Conservation (phyloP, 2,329 filamentous ascomycete genomes). For the Metarhizium album region DNA sequence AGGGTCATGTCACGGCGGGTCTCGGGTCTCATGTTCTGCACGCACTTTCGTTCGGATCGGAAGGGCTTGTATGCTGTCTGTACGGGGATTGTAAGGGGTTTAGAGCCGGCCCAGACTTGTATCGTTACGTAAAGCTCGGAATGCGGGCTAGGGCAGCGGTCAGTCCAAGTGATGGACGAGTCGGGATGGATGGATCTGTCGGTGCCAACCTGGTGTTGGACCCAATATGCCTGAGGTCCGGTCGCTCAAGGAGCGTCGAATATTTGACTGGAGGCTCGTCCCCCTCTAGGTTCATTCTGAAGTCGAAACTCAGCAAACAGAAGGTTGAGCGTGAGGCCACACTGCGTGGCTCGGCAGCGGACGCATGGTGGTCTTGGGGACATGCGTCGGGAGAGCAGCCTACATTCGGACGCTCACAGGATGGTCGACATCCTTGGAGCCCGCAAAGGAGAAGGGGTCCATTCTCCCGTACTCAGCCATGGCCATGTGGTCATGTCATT, state of each 20-base stretch:
- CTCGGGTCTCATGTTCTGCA: background rate
- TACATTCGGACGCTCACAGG: constrained; percentile 58
- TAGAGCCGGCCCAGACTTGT: constrained; percentile 92
- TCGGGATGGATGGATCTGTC: background rate
- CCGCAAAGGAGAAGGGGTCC: constrained; percentile 95
- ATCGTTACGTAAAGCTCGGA: constrained; percentile 90
- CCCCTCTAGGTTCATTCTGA: constrained; percentile 37
- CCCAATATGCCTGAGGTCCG: constrained; percentile 76
- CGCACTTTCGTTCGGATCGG: constrained; percentile 55
- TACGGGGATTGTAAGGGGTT: constrained; percentile 81
- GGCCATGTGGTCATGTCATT: constrained; percentile 18
- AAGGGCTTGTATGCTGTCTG: constrained; percentile 93
- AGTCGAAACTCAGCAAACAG: constrained; percentile 11
- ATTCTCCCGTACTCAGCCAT: constrained; percentile 44
- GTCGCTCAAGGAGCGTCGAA: constrained; percentile 66
- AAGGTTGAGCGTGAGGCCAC: background rate
- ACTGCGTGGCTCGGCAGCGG: background rate
- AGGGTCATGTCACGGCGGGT: background rate
- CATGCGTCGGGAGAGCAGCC: too few species aligned
- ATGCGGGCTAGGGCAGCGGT: constrained; percentile 43
- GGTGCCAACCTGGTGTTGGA: constrained; percentile 61
- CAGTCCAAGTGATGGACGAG: constrained; percentile 8
- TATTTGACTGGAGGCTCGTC: constrained; percentile 29
- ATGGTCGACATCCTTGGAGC: constrained; percentile 72
- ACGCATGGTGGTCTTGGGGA: background rate